phyloP scores from a whole-genome alignment of 208 protist species.

The Trypanosoma vivax region DNA sequence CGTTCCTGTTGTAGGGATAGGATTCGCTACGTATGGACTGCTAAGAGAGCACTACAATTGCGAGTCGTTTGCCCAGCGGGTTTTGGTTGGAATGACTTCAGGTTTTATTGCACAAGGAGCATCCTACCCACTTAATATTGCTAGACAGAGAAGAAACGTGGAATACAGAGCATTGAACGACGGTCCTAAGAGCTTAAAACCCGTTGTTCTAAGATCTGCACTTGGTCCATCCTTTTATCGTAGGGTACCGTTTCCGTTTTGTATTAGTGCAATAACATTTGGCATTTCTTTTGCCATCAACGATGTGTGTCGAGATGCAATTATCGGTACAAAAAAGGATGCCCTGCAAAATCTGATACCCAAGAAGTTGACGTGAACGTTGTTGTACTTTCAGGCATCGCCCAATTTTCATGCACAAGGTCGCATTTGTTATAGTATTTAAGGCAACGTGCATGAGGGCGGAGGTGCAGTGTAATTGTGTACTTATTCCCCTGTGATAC shows the following conservation, averaged over 20 bases:
- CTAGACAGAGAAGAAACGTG: constrained; percentile 77
- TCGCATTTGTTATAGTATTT: no score
- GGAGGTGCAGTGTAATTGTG: no score
- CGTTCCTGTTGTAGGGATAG: constrained; percentile 76
- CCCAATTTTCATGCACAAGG: no score
- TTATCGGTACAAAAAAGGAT: constrained; percentile 44
- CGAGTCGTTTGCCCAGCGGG: constrained; percentile 54
- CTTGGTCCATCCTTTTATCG: constrained; percentile 58
- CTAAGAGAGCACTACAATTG: constrained; percentile 65
- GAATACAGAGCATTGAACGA: constrained; percentile 51
- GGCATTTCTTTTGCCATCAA: constrained; percentile 79
- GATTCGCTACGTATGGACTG: constrained; percentile 87
- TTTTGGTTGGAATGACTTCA: constrained; percentile 59
- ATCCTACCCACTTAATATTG: constrained; percentile 85
- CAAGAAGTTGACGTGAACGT: not conserved
- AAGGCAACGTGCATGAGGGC: no score
- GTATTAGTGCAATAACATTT: constrained; percentile 64
- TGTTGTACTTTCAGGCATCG: no score
- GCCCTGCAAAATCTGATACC: constrained; percentile 62
- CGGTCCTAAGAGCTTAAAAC: no score
- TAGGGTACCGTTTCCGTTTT: constrained; percentile 65
- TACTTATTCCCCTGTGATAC: no score
- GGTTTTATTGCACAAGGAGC: constrained; percentile 67
- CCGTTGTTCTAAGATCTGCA: constrained; percentile 33
- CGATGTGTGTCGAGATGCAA: constrained; percentile 58